Evolutionary conservation across 768 basidiomycete species (phyloP), one percentile per base, ranked within the genome.

Genomic region (Serendipita sp.): DNA sequence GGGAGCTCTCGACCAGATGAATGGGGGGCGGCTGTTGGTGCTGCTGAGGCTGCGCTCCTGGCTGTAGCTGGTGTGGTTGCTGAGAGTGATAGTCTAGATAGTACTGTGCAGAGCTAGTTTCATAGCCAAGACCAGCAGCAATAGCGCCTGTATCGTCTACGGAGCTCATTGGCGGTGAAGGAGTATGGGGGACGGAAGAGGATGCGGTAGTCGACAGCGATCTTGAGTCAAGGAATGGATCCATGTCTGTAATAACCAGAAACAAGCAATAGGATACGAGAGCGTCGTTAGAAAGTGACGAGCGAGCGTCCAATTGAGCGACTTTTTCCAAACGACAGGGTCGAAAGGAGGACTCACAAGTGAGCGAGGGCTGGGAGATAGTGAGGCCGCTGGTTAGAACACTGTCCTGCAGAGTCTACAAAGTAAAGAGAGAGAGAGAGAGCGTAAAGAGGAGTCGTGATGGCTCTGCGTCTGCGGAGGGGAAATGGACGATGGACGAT

Each of bases 381-480:
- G 45, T 18, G 45, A 46, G 48, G n/a, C 48, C 8, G 48, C 48
- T 51, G 18, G 10, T n/a, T 30, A 28, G 34, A 60, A 10, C 28
- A 60, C 56, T 60, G 56, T 23, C 56, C 56, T n/a, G 56, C 56
- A 60, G 56, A 60, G 56, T 60, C 30, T 60, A n/a, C 2, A 60
- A 35, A 18, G 23, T 23, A 23, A n/a, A 38, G 56, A n/a, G 56
- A 60, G 34, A 34, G 56, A 8, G 35, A 60, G 32, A 32, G 23
- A 52, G 18, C 11, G 56, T 4, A 60, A 18, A 60, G 16, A 34
- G 36, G 32, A 34, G 28, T 35, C 35, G 16, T 35, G 16, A 28
- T n/a, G 56, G 35, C 56, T 38, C 56, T 60, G 18, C 28, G 56
- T 11, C 23, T 23, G 23, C 23, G 23, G 23, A 23, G 1, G 23